Conservation (phyloP, 352 stramenopile species). For the Globisporangium canariense region DNA sequence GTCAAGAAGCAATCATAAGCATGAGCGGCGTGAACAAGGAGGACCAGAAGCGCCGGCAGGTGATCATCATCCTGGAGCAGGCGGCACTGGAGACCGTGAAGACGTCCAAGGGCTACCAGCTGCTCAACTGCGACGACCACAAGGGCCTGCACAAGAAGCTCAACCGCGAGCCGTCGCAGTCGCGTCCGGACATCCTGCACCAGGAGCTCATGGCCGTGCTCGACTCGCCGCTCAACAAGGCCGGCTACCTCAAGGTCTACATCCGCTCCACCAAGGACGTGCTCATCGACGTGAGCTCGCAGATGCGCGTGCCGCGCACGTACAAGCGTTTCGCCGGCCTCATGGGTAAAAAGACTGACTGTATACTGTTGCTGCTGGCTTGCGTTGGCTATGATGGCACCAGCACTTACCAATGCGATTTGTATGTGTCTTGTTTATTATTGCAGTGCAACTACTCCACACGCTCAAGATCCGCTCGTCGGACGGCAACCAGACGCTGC, state of each 20-base stretch:
- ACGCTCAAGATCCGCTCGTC: conserved; percentile 99
- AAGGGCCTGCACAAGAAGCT: conserved; percentile 93
- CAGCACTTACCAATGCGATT: background rate
- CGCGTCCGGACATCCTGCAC: conserved; percentile 99
- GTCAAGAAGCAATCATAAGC: background rate
- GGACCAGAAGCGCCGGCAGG: conserved; percentile 80
- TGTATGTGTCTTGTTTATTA: background rate
- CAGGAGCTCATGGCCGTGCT: conserved; percentile 98
- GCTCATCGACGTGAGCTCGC: conserved; percentile 97
- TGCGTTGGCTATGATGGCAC: background rate
- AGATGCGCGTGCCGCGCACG: conserved; percentile 98
- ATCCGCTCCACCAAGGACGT: conserved; percentile 97
- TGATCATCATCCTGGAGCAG: conserved; percentile 98
- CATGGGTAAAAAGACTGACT: conserved; percentile 71
- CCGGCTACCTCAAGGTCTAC: conserved; percentile 97
- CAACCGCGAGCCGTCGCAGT: conserved; percentile 95
- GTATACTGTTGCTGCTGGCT: background rate
- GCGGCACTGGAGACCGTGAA: conserved; percentile 99
- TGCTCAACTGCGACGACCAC: conserved; percentile 99
- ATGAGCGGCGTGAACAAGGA: conserved; percentile 49
- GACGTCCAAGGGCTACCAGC: conserved; percentile 98
- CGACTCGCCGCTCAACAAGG: conserved; percentile 99
- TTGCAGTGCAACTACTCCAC: conserved; percentile 98
- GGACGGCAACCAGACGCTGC: conserved; percentile 94
- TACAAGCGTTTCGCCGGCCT: conserved; percentile 98